These are phyloP conservation scores for Colletotrichum orbiculare DNA, from an alignment of 2,329 filamentous ascomycete genomes.

Conservation along the genomic window DNA sequence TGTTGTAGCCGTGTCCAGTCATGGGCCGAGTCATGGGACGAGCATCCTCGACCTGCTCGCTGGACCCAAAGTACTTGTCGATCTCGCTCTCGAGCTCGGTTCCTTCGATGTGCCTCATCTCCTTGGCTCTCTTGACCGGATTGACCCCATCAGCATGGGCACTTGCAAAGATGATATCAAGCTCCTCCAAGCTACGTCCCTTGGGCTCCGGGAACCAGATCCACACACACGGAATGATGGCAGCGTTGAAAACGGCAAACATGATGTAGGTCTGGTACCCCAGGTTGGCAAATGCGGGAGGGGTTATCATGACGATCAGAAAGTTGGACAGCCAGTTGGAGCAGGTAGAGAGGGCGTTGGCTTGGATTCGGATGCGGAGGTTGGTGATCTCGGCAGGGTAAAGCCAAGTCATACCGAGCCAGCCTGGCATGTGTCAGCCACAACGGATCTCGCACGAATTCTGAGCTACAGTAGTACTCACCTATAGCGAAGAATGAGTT, in stretches of 20 bases:
- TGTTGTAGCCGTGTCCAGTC: slow-evolving; percentile 5
- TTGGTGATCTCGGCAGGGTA: slow-evolving; percentile 72
- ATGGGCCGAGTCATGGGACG: slow-evolving; percentile 32
- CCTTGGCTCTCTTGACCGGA: slow-evolving; percentile 42
- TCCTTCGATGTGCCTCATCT: slow-evolving; percentile 40
- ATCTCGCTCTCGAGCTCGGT: slow-evolving; percentile 42
- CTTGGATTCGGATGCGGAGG: slow-evolving; percentile 68
- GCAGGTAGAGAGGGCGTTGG: slow-evolving; percentile 72
- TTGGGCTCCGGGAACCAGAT: slow-evolving; percentile 66
- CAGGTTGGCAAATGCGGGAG: slow-evolving; percentile 65
- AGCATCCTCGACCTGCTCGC: slow-evolving; percentile 36
- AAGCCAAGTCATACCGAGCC: slow-evolving; percentile 71
- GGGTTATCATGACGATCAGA: slow-evolving; percentile 74
- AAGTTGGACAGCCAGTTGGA: slow-evolving; percentile 73
- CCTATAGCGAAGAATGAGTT: slow-evolving; percentile 69
- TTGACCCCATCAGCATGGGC: slow-evolving; percentile 42
- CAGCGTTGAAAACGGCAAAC: slow-evolving; percentile 64
- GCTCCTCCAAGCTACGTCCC: slow-evolving; percentile 69
- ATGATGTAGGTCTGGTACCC: slow-evolving; percentile 66
- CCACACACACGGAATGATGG: slow-evolving; percentile 63
- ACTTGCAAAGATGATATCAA: slow-evolving; percentile 58
- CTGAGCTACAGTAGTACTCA: neutral
- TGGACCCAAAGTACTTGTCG: slow-evolving; percentile 43
- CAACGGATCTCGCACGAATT: fast-evolving
- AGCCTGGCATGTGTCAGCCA: slow-evolving; percentile 45